Evolutionary conservation across 495 filamentous ascomycete genomes (phyloP).

Genomic region (Penicillium alfredii): DNA sequence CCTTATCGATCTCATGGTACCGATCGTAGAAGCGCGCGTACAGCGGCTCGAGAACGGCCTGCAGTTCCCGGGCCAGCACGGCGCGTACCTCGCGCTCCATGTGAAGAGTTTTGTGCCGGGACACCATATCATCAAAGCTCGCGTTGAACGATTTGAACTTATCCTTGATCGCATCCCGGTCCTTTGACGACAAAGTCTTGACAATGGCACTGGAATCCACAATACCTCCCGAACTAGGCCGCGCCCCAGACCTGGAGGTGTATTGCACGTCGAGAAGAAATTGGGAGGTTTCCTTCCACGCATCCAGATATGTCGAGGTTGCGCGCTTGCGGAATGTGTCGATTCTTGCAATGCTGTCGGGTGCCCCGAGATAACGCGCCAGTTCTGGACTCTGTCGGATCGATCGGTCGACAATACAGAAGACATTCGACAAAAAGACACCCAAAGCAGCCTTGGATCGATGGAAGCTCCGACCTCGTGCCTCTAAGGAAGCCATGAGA

Average conservation of each 20-base stretch:
- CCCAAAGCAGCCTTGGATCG: slow-evolving; percentile 74
- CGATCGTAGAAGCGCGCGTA: slow-evolving; percentile 95
- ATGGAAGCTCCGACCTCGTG: slow-evolving; percentile 64
- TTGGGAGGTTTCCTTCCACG: slow-evolving; percentile 80
- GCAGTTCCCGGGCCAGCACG: slow-evolving; percentile 73
- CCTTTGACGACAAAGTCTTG: slow-evolving; percentile 75
- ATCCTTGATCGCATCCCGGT: slow-evolving; percentile 92
- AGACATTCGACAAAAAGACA: slow-evolving; percentile 87
- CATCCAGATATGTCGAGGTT: slow-evolving; percentile 72
- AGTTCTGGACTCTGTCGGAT: slow-evolving; percentile 74
- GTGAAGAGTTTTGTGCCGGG: slow-evolving; percentile 67
- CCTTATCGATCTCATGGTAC: slow-evolving; percentile 96
- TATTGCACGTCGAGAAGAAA: slow-evolving; percentile 88
- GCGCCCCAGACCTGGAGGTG: slow-evolving; percentile 58
- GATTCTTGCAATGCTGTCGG: slow-evolving; percentile 55
- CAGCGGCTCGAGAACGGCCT: slow-evolving; percentile 84
- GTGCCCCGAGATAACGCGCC: slow-evolving; percentile 58
- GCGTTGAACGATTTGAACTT: slow-evolving; percentile 92
- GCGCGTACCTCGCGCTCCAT: slow-evolving; percentile 86
- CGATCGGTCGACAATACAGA: slow-evolving; percentile 77
- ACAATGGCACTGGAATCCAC: slow-evolving; percentile 75
- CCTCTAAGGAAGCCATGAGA: slow-evolving; percentile 70
- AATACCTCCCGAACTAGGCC: slow-evolving; percentile 61
- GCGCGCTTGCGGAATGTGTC: slow-evolving; percentile 86
- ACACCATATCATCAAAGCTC: slow-evolving; percentile 80